Percentiles rank a stretch among this genome's conserved stretches.
These are phyloP conservation scores for Calonectria hawksworthii DNA, from an alignment of 2,329 filamentous ascomycete species.

Conservation along the genomic window DNA sequence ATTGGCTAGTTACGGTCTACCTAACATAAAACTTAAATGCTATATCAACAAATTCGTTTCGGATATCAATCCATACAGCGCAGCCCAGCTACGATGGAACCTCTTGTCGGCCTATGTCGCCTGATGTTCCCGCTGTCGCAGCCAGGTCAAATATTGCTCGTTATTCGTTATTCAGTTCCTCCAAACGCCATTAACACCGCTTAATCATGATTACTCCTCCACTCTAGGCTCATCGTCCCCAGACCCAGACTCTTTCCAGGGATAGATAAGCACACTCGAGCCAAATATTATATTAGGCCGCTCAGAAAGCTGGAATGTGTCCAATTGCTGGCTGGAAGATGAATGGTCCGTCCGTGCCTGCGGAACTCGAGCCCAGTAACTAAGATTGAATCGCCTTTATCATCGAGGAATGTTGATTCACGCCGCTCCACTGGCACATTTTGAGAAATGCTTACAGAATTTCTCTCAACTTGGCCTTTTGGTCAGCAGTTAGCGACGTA, in stretches of 20 bases:
- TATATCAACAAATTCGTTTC: slow-evolving; percentile 12
- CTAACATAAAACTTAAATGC: slow-evolving; percentile 9
- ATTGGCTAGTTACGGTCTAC: slow-evolving; percentile 22
- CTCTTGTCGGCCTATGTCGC: neutral
- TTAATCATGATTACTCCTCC: slow-evolving; percentile 26
- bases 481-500: slow-evolving; percentile 77
- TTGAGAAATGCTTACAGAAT: slow-evolving; percentile 69
- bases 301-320: neutral
- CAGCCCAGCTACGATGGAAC: neutral
- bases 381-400: neutral
- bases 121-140: slow-evolving; percentile 10
- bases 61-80: slow-evolving; percentile 4
- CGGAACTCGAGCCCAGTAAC: neutral
- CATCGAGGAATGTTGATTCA: neutral
- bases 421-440: neutral
- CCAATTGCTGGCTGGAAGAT: neutral
- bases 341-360: neutral
- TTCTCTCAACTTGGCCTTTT: slow-evolving; percentile 86
- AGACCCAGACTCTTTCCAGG: slow-evolving; percentile 1
- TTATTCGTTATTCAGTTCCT: slow-evolving; percentile 41
- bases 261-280: neutral
- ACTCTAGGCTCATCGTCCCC: slow-evolving; percentile 5
- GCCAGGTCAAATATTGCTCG: slow-evolving; percentile 28
- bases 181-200: slow-evolving; percentile 42
- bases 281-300: neutral